Percentiles rank a stretch among this genome's conserved stretches.
Conservation (phyloP, 805 yeast species). For the Kodamaea kaohsiungensis region DNA sequence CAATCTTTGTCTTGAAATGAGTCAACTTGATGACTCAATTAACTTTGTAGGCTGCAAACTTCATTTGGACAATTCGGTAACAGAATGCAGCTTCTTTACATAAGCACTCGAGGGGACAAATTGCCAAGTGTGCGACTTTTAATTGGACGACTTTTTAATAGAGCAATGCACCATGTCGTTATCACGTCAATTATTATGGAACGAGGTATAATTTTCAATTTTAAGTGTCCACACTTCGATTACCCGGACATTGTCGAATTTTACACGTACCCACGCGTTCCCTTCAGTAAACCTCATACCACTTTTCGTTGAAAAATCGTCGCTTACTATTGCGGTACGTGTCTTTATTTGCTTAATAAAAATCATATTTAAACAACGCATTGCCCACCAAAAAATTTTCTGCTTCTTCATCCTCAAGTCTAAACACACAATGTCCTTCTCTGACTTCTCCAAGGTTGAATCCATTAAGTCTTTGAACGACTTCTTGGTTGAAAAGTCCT, state of each 20-base stretch:
- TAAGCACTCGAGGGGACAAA: no score
- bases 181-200: no score
- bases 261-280: slow-evolving; percentile 1
- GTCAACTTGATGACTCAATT: no score
- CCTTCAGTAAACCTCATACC: no score
- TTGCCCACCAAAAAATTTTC: slow-evolving; percentile 3
- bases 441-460: slow-evolving; percentile 79
- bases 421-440: slow-evolving; percentile 59
- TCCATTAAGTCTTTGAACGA: slow-evolving; percentile 66
- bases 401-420: slow-evolving; percentile 1
- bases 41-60: no score
- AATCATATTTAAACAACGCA: background rate
- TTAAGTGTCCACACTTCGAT: background rate
- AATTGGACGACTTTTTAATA: no score
- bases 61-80: no score
- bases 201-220: no score
- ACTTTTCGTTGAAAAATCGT: background rate
- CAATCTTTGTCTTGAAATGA: no score
- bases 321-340: background rate
- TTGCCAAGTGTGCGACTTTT: no score
- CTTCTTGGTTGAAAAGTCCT: slow-evolving; percentile 88
- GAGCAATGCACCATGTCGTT: no score
- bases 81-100: no score
- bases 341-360: background rate
- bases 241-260: slow-evolving; percentile 6